Percentiles rank a stretch among this genome's conserved stretches.
phyloP scores from a whole-genome alignment of 1,284 basidiomycete species.

The Volvariella volvacea region DNA sequence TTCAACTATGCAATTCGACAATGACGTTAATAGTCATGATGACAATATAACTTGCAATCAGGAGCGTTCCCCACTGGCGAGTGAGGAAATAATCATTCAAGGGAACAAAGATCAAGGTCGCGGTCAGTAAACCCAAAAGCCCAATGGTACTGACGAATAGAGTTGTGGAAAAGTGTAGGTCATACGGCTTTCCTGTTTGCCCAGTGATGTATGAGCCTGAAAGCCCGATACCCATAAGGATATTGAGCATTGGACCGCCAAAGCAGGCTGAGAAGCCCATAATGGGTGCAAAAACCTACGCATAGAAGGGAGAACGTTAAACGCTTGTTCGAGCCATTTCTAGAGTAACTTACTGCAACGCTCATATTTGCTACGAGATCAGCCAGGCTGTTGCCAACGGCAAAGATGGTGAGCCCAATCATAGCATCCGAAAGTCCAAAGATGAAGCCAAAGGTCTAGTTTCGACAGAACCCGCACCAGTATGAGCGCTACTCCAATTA shows the following conservation, averaged over 20 bases:
- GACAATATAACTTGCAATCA: constrained; percentile 69
- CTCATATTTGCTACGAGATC: constrained; percentile 97
- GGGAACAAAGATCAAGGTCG: constrained; percentile 83
- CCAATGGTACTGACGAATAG: constrained; percentile 80
- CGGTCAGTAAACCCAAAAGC: constrained; percentile 65
- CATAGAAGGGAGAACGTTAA: background rate
- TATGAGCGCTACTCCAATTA: background rate
- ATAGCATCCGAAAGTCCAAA: constrained; percentile 97
- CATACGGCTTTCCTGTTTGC: constrained; percentile 53
- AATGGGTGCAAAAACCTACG: constrained; percentile 75
- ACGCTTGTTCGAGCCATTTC: constrained; percentile 3
- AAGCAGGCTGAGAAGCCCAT: constrained; percentile 95
- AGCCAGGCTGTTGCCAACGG: constrained; percentile 92
- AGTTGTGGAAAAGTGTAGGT: constrained; percentile 76
- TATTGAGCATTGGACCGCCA: constrained; percentile 94
- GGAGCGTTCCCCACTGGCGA: constrained; percentile 70
- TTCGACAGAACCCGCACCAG: constrained; percentile 5
- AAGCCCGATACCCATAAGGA: constrained; percentile 84
- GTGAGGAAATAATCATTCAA: constrained; percentile 79
- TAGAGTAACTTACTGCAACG: constrained; percentile 56
- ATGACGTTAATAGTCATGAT: constrained; percentile 72
- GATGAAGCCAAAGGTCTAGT: constrained; percentile 84
- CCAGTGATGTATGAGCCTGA: constrained; percentile 71
- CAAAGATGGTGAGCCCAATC: constrained; percentile 94
- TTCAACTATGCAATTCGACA: constrained; percentile 46